Evolutionary conservation across 2,329 filamentous ascomycete genomes (phyloP).

Genomic region (Neodidymelliopsis sp.): DNA sequence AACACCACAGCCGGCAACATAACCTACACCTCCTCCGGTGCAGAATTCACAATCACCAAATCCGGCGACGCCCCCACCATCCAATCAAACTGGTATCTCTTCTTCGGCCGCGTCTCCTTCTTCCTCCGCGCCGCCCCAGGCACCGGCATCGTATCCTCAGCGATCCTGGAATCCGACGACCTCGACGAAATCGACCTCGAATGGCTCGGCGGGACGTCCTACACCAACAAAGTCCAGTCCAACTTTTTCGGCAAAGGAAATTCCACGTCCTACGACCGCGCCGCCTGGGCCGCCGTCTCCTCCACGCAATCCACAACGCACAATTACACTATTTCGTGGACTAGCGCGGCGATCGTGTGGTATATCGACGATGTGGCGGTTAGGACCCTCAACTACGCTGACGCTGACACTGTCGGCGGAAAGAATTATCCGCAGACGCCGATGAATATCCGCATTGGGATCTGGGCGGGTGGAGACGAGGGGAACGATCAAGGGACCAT

Average conservation of each 20-base stretch:
- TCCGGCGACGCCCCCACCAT: constrained; percentile 66
- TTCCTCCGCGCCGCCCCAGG: constrained; percentile 76
- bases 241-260: constrained; percentile 69
- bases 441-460: constrained; percentile 61
- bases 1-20: constrained; percentile 47
- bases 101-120: constrained; percentile 80
- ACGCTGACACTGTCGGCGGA: constrained; percentile 56
- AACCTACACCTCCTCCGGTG: constrained; percentile 51
- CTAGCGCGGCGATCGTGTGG: constrained; percentile 67
- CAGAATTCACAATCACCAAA: constrained; percentile 56
- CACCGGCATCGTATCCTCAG: constrained; percentile 76
- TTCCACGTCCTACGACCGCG: constrained; percentile 72
- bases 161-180: constrained; percentile 82
- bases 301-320: constrained; percentile 63
- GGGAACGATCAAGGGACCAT: constrained; percentile 62
- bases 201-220: constrained; percentile 69
- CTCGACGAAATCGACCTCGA: constrained; percentile 88
- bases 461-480: constrained; percentile 56
- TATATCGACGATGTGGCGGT: constrained; percentile 71
- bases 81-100: constrained; percentile 81
- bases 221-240: constrained; percentile 64
- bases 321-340: constrained; percentile 76
- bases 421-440: constrained; percentile 76
- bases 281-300: constrained; percentile 62
- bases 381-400: constrained; percentile 63